phyloP scores from a whole-genome alignment of 805 yeast genomes.

The Cyberlindnera maclurae region DNA sequence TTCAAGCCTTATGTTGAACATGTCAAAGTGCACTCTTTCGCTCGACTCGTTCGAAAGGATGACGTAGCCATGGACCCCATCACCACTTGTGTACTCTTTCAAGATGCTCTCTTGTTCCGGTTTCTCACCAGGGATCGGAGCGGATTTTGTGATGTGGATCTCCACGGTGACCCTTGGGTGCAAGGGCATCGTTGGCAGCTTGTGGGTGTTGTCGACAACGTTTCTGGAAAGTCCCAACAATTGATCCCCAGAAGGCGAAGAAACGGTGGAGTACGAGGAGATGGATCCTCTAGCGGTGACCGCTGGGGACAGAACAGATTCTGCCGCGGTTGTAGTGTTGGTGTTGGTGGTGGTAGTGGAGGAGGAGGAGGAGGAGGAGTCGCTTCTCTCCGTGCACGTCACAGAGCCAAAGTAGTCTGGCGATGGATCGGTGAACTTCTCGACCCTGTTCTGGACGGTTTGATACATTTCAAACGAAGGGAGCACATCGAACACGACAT shows the following conservation, averaged over 20 bases:
- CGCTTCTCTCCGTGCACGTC: conserved; percentile 31
- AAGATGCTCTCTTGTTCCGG: conserved; percentile 28
- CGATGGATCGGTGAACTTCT: not conserved
- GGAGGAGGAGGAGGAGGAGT: conserved; percentile 28
- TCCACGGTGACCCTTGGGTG: conserved; percentile 37
- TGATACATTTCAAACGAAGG: conserved; percentile 70
- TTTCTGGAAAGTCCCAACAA: conserved; percentile 21
- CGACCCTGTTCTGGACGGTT: conserved; percentile 24
- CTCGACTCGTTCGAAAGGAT: conserved; percentile 40
- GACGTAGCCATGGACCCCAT: conserved; percentile 53
- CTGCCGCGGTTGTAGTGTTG: conserved; percentile 4
- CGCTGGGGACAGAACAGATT: not conserved
- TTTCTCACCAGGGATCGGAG: conserved; percentile 36
- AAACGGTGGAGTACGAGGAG: not conserved
- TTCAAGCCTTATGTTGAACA: conserved; percentile 48
- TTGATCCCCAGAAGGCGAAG: not conserved
- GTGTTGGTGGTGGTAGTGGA: not conserved
- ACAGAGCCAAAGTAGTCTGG: conserved; percentile 17
- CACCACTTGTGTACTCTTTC: conserved; percentile 62
- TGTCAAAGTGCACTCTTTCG: conserved; percentile 48
- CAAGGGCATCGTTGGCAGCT: conserved; percentile 29
- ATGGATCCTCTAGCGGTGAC: not conserved
- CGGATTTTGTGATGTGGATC: conserved; percentile 44
- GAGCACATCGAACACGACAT: conserved; percentile 40
- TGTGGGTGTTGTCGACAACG: conserved; percentile 44